Base-by-base conservation (phyloP, 768 basidiomycete genomes). In the Rhizopogon vesiculosus region DNA sequence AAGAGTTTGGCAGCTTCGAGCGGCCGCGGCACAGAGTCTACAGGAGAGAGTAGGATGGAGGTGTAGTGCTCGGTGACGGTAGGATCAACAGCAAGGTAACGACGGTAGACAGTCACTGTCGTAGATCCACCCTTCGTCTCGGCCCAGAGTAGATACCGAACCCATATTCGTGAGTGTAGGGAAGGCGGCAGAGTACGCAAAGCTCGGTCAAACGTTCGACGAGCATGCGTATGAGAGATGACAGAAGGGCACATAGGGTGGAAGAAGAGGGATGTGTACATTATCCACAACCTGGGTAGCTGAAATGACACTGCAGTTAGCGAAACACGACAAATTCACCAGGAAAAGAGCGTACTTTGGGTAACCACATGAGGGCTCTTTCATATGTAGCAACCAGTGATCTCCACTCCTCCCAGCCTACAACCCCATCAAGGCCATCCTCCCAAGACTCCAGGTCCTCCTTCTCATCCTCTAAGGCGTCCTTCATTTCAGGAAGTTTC, bases 351-450 rank as follows among this genome's bases (percentile, higher is more conserved):
- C 85, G 60, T 64, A 93, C 94, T 69, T 85, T 90, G 54, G 94
- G 93, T 49, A 98, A 70, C 89, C 93, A 98, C 86, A 92, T 92
- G 41, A 99, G 74, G 56, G 92, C 91, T 57, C 97, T 83, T 66
- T 99, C 97, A 66, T 93, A 96, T 0, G 84, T 82, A 8, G 93
- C 89, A 16, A 96, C 79, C 12, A 99, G 80, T 15, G 84, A 74
- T 66, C 83, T 92, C 97, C 97, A 99, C 70, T 99, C 97, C 61
- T 91, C 87, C 86, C 88, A 97, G 5, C 96, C 97, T n/a, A 97
- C 79, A 6, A 94, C 76, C 2, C 87, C 85, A 66, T 98, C 91
- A 49, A 98, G 72, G 16, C 90, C 87, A 6, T 83, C 86, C 46
- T 91, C 84, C 93, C 95, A 98, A 61, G 88, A 77, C 66, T 92